These are phyloP conservation scores for Xylariaceae sp. DNA, from an alignment of 2,329 filamentous ascomycete species.

Conservation along the genomic window DNA sequence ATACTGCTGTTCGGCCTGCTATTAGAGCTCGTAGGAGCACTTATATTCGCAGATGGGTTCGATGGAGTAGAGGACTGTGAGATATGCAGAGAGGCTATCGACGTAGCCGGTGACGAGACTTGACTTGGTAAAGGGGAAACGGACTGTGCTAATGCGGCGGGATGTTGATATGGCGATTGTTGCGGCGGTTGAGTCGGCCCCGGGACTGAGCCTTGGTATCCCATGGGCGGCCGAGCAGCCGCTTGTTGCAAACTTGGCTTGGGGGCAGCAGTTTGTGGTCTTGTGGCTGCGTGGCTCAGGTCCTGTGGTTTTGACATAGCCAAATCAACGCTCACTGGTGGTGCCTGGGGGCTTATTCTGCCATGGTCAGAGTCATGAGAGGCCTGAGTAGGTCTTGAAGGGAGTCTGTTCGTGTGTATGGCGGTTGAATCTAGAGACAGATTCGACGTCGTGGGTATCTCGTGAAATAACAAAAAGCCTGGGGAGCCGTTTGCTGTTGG, in stretches of 20 bases:
- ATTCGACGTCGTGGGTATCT: constrained; percentile 16
- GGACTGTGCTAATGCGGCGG: constrained; percentile 17
- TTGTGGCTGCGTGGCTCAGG: background rate
- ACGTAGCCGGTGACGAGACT: constrained; percentile 28
- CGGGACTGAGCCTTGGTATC: constrained; percentile 4
- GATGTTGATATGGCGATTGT: constrained; percentile 17
- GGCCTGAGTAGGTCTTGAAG: too few species aligned
- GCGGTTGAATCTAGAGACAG: background rate
- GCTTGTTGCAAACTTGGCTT: constrained; percentile 11
- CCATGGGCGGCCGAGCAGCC: constrained; percentile 1
- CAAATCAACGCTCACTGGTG: too few species aligned
- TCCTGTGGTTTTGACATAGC: too few species aligned
- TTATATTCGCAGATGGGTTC: constrained; percentile 11
- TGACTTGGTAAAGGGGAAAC: constrained; percentile 29
- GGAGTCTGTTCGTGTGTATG: too few species aligned
- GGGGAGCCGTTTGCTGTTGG: constrained; percentile 19
- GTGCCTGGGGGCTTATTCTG: too few species aligned
- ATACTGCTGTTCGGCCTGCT: background rate
- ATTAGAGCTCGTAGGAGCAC: constrained; percentile 3
- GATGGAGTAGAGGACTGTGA: constrained; percentile 25
- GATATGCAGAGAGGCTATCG: constrained; percentile 26
- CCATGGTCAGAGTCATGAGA: too few species aligned
- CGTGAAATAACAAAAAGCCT: constrained; percentile 26
- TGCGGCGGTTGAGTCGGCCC: background rate
- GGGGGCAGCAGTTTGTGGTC: constrained; percentile 4